Percentiles rank a stretch among this genome's conserved stretches.
Evolutionary conservation across 176 grass and related monocot species (phyloP).

Genomic region (Carex myosuroides): DNA sequence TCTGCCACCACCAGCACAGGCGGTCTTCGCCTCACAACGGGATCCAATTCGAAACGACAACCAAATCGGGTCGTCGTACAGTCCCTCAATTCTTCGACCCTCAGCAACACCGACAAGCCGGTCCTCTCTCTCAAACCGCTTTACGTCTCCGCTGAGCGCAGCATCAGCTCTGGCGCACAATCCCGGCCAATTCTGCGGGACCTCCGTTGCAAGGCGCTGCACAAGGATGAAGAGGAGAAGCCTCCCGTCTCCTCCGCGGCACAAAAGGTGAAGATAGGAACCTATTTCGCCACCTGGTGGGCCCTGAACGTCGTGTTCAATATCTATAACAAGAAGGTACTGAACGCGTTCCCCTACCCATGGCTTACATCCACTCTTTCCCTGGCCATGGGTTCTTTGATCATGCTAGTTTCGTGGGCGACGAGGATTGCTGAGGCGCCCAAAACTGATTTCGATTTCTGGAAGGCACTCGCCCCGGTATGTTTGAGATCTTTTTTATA

Average conservation of each 20-base stretch:
- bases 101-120: slow-evolving; percentile 28
- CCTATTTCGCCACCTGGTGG: slow-evolving; percentile 95
- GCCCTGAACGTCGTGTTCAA: slow-evolving; percentile 95
- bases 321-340: slow-evolving; percentile 96
- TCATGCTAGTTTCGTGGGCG: slow-evolving; percentile 89
- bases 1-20: not conserved
- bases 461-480: slow-evolving; percentile 82
- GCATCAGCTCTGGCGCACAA: slow-evolving; percentile 13
- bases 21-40: slow-evolving; percentile 1
- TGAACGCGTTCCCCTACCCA: slow-evolving; percentile 90
- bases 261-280: slow-evolving; percentile 67
- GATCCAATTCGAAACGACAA: not conserved
- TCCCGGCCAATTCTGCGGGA: slow-evolving; percentile 34
- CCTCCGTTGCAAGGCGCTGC: slow-evolving; percentile 45
- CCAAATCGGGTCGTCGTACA: not conserved
- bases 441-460: slow-evolving; percentile 74
- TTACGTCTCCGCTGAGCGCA: slow-evolving; percentile 42
- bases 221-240: slow-evolving; percentile 33
- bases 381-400: slow-evolving; percentile 52
- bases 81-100: slow-evolving; percentile 7
- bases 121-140: slow-evolving; percentile 55
- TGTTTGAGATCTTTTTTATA: slow-evolving; percentile 12
- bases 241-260: slow-evolving; percentile 24
- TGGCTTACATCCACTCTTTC: slow-evolving; percentile 92
- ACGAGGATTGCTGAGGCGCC: slow-evolving; percentile 62